Evolutionary conservation across 2,329 filamentous ascomycete species (phyloP), one percentile per base, ranked within the genome.

Genomic region (Cordyceps javanica): DNA sequence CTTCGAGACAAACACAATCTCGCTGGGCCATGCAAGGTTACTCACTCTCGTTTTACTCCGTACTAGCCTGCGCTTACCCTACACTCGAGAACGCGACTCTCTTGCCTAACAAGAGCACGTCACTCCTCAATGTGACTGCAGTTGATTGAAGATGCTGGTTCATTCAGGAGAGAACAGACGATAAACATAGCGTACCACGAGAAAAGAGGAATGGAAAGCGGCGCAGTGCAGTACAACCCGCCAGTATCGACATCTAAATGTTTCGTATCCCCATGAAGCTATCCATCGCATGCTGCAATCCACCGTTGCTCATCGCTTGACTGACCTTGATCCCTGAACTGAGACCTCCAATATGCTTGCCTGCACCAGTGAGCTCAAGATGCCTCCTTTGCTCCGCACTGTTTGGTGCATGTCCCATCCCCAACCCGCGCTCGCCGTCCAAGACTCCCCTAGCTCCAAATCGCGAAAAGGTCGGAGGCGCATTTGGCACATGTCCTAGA

Each of bases 251-350:
- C 6, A 6, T 41, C 30, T 56, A 56, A 2, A 49, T 41, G 7
- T 39, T 49, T 7, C 44, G 23, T 19, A 39, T 32, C 11, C 53
- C 53, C 36, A 50, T 34, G 9, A 50, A 34, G 8, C 55, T 46
- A 3, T 38, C 55, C 25, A n/a, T 13, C 9, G 38, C 28, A 7
- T 38, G 34, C 13, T 50, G 56, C 59, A 36, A 60, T 58, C 63
- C 63, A 52, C 59, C 58, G 51, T 63, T 64, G 26, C 61, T 60
- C 63, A 65, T 65, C 14, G 51, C 32, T 9, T 61, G 59, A 19
- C 60, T 60, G 30, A 56, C 57, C 39, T 60, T 60, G 23, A 62
- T 53, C 7, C 60, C 60, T 5, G 61, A 61, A 54, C 60, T 61
- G 21, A 61, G 28, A 6, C 55, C 45, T 26, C 55, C 55, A 2